phyloP scores from a whole-genome alignment of 1,284 basidiomycete species.

The Cerrena zonata region DNA sequence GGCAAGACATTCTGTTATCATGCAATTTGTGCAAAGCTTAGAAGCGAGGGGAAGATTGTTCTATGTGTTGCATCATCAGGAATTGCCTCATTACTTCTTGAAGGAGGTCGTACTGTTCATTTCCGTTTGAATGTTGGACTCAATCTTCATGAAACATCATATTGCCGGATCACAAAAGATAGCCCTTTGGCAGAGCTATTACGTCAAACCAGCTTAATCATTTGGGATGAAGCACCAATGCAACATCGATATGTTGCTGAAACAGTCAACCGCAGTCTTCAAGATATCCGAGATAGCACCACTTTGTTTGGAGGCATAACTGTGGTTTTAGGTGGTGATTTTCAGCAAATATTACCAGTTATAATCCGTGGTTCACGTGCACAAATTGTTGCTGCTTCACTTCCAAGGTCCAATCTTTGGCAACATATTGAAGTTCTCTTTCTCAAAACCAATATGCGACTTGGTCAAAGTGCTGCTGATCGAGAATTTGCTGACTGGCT shows the following conservation, averaged over 20 bases:
- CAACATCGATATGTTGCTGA: constrained; percentile 28
- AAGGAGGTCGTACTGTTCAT: constrained; percentile 38
- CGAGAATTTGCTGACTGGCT: too few relatives aligned
- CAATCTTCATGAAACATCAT: constrained; percentile 26
- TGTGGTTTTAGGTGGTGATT: constrained; percentile 40
- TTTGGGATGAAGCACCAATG: constrained; percentile 37
- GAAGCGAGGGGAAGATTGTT: constrained; percentile 24
- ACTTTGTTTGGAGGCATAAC: constrained; percentile 37
- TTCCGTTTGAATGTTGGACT: constrained; percentile 32
- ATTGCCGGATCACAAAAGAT: constrained; percentile 20
- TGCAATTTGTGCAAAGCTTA: constrained; percentile 30
- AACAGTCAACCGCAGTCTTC: constrained; percentile 29
- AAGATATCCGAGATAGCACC: constrained; percentile 25
- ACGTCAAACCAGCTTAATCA: too few relatives aligned
- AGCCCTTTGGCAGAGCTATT: constrained; percentile 21
- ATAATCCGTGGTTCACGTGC: constrained; percentile 28
- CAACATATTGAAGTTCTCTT: constrained; percentile 21
- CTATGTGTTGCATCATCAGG: too few relatives aligned
- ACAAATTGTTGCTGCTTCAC: too few relatives aligned
- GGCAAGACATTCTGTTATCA: constrained; percentile 48
- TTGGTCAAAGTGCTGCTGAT: too few relatives aligned
- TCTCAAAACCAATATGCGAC: too few relatives aligned
- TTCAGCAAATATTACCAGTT: constrained; percentile 38
- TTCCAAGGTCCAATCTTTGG: constrained; percentile 36
- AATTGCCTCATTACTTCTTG: constrained; percentile 37